Percentiles rank a stretch among this genome's conserved stretches.
These are phyloP conservation scores for Tricholoma sp. DNA, from an alignment of 768 basidiomycete species.

Conservation along the genomic window DNA sequence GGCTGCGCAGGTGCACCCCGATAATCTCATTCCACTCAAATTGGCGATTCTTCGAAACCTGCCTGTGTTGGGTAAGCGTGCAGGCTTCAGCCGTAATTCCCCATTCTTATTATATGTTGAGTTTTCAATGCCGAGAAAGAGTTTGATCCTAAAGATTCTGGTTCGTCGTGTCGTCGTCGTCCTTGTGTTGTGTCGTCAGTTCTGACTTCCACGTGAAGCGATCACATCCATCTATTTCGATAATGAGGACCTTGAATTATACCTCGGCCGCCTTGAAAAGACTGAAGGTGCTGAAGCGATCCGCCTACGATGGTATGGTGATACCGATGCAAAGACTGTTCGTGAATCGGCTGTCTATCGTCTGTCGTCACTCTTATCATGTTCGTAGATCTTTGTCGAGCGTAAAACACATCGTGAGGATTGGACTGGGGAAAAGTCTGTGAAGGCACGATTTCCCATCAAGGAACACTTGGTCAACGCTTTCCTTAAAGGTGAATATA, in stretches of 20 bases:
- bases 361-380: background rate
- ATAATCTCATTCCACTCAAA: slow-evolving; percentile 92
- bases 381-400: slow-evolving; percentile 71
- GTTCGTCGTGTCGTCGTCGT: slow-evolving; percentile 30
- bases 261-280: slow-evolving; percentile 95
- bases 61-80: slow-evolving; percentile 76
- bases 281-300: slow-evolving; percentile 98
- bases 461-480: slow-evolving; percentile 92
- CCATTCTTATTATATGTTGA: slow-evolving; percentile 20
- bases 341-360: slow-evolving; percentile 17
- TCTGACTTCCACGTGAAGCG: slow-evolving; percentile 35
- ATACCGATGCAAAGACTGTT: slow-evolving; percentile 74
- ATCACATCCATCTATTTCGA: slow-evolving; percentile 98
- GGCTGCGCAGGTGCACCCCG: slow-evolving; percentile 65
- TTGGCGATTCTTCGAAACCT: slow-evolving; percentile 88
- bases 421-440: slow-evolving; percentile 99
- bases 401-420: slow-evolving; percentile 95
- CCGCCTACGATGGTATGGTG: slow-evolving; percentile 96
- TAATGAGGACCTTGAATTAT: slow-evolving; percentile 91
- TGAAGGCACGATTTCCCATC: slow-evolving; percentile 94
- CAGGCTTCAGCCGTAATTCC: background rate
- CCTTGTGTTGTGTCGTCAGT: background rate
- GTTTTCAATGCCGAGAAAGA: slow-evolving; percentile 95
- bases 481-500: slow-evolving; percentile 86
- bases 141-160: slow-evolving; percentile 80